Evolutionary conservation across 2,329 filamentous ascomycete species (phyloP), one percentile per base, ranked within the genome.

Genomic region (Sphaceloma murrayae): DNA sequence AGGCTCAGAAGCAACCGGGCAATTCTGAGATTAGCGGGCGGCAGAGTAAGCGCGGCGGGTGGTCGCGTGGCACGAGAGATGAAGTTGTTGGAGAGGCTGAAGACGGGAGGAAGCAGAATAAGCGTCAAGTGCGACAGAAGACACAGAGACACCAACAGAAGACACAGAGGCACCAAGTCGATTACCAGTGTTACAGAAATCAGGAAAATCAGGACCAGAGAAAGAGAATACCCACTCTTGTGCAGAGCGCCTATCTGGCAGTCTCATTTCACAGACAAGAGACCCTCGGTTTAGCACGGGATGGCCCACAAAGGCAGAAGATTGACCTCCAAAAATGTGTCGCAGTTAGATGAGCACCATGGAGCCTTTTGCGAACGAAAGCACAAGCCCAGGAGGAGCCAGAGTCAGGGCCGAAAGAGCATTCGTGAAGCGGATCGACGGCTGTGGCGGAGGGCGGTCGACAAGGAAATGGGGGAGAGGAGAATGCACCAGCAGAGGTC

Each of bases 91-190:
- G 36, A 40, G 29, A 22, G 36, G 18, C 24, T 18, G 24, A 17
- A 29, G 22, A 40, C 21, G 21, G 36, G 36, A 29, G 18, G 4
- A n/a, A 40, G 11, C 16, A 40, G 24, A 17, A 26, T 29, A 16
- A 40, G 36, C 36, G 36, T 30, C 36, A 40, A 40, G n/a, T 40
- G 36, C 36, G 36, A 30, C 36, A 40, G 24, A 30, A 16, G 14
- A 7, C 9, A 27, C 36, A 17, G 22, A 26, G 19, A 26, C 36
- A 30, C 36, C 34, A 22, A 22, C 36, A 19, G 26, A 30, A 16
- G 14, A 7, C 9, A 27, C 36, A 17, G 22, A 26, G 19, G 18
- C 36, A 30, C 36, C 34, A 22, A 22, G 22, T 16, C 19, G 24
- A 40, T 8, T 9, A 40, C 22, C 36, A 22, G 24, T 40, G 24